phyloP scores from a whole-genome alignment of 805 yeast genomes.

The Candida maris region DNA sequence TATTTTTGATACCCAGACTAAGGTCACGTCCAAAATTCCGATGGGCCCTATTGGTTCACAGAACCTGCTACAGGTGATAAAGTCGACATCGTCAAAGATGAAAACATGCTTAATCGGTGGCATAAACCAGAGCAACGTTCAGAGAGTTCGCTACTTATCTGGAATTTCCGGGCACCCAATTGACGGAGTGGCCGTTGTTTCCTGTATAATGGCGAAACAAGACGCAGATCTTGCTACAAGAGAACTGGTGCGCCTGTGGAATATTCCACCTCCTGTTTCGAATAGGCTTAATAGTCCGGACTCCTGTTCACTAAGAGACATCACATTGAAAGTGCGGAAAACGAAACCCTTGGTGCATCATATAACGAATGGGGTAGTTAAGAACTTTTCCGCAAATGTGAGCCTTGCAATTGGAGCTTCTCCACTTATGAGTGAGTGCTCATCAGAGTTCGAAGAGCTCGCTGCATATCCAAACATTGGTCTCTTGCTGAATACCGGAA shows the following conservation, averaged over 20 bases:
- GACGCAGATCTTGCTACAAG: conserved; percentile 53
- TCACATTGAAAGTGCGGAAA: conserved; percentile 3
- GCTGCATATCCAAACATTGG: conserved; percentile 52
- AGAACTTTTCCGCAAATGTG: conserved; percentile 83
- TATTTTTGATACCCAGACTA: conserved; percentile 70
- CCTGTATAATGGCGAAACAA: conserved; percentile 69
- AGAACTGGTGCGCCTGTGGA: conserved; percentile 31
- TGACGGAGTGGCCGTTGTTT: conserved; percentile 88
- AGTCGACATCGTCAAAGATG: conserved; percentile 35
- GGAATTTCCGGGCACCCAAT: conserved; percentile 42
- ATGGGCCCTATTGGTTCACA: conserved; percentile 71
- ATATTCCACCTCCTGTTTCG: conserved; percentile 29
- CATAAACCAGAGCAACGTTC: conserved; percentile 58
- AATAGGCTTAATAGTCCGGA: not conserved
- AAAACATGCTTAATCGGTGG: conserved; percentile 82
- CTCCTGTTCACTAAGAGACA: not conserved
- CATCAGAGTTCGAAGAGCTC: conserved; percentile 64
- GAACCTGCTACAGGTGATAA: conserved; percentile 46
- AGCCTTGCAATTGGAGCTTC: conserved; percentile 81
- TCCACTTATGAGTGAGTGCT: conserved; percentile 82
- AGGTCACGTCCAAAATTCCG: conserved; percentile 49
- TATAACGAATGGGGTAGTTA: conserved; percentile 85
- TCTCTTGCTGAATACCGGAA: conserved; percentile 72
- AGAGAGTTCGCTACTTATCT: conserved; percentile 52
- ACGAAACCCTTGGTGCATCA: conserved; percentile 72